phyloP scores from a whole-genome alignment of 805 yeast genomes.

The Zygotorulaspora chibaensis region DNA sequence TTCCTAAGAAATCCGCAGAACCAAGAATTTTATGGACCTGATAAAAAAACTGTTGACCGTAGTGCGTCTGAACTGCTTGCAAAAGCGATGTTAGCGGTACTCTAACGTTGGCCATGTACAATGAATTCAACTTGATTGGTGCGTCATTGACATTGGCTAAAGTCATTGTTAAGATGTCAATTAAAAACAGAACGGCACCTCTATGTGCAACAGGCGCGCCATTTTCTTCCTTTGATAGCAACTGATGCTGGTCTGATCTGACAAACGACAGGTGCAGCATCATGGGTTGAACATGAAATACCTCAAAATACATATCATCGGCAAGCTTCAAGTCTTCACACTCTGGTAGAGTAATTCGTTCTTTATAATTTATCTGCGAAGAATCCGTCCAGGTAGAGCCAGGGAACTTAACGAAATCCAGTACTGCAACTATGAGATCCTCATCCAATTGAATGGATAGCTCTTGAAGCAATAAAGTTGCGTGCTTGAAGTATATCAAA shows the following conservation, averaged over 20 bases:
- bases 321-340: conserved; percentile 54
- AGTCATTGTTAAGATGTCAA: conserved; percentile 91
- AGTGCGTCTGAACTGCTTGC: conserved; percentile 74
- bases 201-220: conserved; percentile 32
- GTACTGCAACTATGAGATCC: conserved; percentile 75
- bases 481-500: conserved; percentile 83
- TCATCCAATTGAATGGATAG: conserved; percentile 91
- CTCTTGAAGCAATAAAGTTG: conserved; percentile 84
- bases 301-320: conserved; percentile 85
- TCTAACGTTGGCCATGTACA: conserved; percentile 82
- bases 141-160: conserved; percentile 97
- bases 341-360: conserved; percentile 64
- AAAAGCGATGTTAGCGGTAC: conserved; percentile 74
- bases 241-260: conserved; percentile 73
- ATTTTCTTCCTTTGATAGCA: conserved; percentile 49
- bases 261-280: conserved; percentile 86
- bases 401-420: conserved; percentile 77
- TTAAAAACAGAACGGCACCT: conserved; percentile 66
- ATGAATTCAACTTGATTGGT: conserved; percentile 82
- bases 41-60: conserved; percentile 85
- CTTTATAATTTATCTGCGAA: conserved; percentile 52
- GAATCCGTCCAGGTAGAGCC: conserved; percentile 73
- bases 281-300: conserved; percentile 86
- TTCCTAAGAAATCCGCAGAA: conserved; percentile 93
- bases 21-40: conserved; percentile 92